phyloP scores from a whole-genome alignment of 2,329 filamentous ascomycete species.

The Alternaria burnsii region DNA sequence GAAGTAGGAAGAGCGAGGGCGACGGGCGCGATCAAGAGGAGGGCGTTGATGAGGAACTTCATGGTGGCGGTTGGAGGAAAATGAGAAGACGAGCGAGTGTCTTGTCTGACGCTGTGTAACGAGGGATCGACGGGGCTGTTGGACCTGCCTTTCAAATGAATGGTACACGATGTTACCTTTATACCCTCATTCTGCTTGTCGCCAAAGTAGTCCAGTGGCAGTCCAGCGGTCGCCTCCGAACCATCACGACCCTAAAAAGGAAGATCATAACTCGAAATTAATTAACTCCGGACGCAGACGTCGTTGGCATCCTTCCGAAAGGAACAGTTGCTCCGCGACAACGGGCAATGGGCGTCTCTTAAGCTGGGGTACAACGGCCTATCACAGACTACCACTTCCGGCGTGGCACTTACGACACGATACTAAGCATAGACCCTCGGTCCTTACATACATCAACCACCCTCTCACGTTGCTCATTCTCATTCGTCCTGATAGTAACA shows the following conservation, averaged over 20 bases:
- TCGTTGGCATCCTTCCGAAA: conserved; percentile 22
- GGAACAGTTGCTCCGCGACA: conserved; percentile 22
- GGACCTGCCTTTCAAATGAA: conserved; percentile 7
- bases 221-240: conserved; percentile 29
- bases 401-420: conserved; percentile 2
- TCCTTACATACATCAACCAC: conserved; percentile 14
- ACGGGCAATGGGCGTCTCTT: background rate
- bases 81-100: conserved; percentile 19
- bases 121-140: conserved; percentile 15
- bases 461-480: conserved; percentile 21
- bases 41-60: conserved; percentile 31
- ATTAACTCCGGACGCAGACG: conserved; percentile 17
- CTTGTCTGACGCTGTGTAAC: conserved; percentile 8
- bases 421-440: conserved; percentile 4
- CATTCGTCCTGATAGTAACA: conserved; percentile 14
- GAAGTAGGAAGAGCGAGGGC: conserved; percentile 33
- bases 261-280: conserved; percentile 24
- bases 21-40: conserved; percentile 27
- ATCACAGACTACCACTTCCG: conserved; percentile 12
- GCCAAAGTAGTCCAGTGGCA: background rate
- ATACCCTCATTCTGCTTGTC: conserved; percentile 6
- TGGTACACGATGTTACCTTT: conserved; percentile 6
- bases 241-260: conserved; percentile 11
- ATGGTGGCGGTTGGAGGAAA: conserved; percentile 14
- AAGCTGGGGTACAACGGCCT: background rate